Conservation (phyloP, 345 rosid species). For the Eucalyptus erythrocorys region DNA sequence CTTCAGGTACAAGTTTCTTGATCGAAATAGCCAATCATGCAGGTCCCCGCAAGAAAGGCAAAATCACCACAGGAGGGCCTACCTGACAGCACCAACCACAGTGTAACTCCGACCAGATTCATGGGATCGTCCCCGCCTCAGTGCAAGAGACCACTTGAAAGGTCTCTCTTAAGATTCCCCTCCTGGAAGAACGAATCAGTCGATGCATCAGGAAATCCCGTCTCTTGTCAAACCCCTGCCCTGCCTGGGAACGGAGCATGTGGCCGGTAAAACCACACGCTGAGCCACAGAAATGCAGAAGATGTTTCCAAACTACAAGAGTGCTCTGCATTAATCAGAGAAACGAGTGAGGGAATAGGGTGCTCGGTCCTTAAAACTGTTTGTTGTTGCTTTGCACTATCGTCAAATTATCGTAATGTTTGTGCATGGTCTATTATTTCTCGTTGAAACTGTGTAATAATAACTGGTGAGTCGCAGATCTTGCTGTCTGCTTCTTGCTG, state of each 20-base stretch:
- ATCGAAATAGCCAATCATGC: neutral
- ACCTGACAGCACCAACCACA: neutral
- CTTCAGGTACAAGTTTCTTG: neutral
- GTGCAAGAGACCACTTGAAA: neutral
- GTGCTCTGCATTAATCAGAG: neutral
- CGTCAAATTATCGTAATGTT: neutral
- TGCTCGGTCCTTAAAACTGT: neutral
- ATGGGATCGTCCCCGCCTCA: neutral
- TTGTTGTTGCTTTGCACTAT: neutral
- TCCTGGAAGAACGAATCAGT: neutral
- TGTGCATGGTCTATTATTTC: neutral
- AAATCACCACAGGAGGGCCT: neutral
- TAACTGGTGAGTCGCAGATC: neutral
- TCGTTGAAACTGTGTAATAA: neutral
- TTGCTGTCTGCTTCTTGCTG: neutral
- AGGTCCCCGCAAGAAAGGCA: neutral
- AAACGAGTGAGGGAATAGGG: neutral
- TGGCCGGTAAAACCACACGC: neutral
- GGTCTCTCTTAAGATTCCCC: neutral
- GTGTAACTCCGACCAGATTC: neutral
- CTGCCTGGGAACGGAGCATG: neutral
- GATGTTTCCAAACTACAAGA: neutral
- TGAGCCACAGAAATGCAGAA: neutral
- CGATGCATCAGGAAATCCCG: neutral
- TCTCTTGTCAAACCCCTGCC: neutral